Percentiles rank a stretch among this genome's conserved stretches.
phyloP scores from a whole-genome alignment of 225 moss, liverwort and hornwort genomes.

The Neckera pumila region DNA sequence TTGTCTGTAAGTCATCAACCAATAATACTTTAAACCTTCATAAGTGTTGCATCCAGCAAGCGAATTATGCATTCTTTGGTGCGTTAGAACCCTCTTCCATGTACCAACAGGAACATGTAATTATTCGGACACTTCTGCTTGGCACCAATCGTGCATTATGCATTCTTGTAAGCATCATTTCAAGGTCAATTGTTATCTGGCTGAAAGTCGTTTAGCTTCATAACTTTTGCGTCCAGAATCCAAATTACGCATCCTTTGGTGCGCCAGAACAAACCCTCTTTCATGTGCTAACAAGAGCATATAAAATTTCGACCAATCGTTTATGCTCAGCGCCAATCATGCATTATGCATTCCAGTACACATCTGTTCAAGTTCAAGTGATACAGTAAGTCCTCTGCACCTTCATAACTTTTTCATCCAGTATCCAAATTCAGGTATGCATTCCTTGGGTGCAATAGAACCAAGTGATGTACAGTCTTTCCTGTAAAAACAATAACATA shows the following conservation, averaged over 20 bases:
- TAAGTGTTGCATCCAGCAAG: neutral
- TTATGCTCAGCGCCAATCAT: neutral
- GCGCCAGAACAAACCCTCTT: neutral
- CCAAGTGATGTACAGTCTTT: neutral
- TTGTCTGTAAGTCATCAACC: neutral
- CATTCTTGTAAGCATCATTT: neutral
- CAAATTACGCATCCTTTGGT: neutral
- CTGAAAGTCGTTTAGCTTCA: neutral
- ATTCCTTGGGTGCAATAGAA: neutral
- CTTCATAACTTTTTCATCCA: neutral
- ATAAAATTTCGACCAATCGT: neutral
- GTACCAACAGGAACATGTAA: neutral
- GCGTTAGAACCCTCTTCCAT: neutral
- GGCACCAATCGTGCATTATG: neutral
- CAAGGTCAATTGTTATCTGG: too few species aligned
- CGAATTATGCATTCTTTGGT: too few species aligned
- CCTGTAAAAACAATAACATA: neutral
- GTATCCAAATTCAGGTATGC: neutral
- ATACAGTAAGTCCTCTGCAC: neutral
- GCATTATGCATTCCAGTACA: neutral
- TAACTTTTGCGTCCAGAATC: neutral
- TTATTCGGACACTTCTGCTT: neutral
- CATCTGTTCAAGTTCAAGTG: neutral
- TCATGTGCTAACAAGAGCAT: neutral
- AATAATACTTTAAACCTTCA: neutral